A percentile compares a stretch with the other conserved stretches of the same genome.
Evolutionary conservation across 306 rosid species (phyloP).

Genomic region (Quercus variabilis): DNA sequence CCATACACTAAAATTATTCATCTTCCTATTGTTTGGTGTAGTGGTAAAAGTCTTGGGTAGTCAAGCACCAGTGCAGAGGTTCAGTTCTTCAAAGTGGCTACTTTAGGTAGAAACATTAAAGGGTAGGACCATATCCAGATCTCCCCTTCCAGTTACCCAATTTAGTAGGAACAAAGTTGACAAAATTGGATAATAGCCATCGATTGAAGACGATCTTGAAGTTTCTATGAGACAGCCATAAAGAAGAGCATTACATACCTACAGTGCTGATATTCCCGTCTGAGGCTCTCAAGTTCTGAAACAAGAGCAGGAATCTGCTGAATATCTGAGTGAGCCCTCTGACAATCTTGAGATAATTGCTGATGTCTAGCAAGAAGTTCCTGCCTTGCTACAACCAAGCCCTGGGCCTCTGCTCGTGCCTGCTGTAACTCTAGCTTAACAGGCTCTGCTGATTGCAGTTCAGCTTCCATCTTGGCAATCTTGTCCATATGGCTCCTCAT

Average conservation of each 20-base stretch:
- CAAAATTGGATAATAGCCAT: neutral
- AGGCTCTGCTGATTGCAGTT: conserved; percentile 53
- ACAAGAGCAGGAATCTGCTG: conserved; percentile 76
- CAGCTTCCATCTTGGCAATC: conserved; percentile 76
- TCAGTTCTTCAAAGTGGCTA: neutral
- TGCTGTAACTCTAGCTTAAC: conserved; percentile 71
- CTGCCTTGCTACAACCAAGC: conserved; percentile 58
- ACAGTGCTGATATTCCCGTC: conserved; percentile 93
- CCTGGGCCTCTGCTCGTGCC: conserved; percentile 70
- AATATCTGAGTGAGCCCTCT: conserved; percentile 69
- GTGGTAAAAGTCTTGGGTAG: neutral
- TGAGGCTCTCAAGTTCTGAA: conserved; percentile 67
- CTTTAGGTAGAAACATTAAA: neutral
- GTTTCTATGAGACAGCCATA: neutral
- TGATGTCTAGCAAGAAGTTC: conserved; percentile 70
- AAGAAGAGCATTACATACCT: conserved; percentile 44
- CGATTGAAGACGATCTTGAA: neutral
- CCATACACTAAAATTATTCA: neutral
- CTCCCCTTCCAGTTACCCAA: neutral
- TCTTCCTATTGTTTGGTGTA: neutral
- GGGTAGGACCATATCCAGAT: neutral
- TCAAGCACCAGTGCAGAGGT: neutral
- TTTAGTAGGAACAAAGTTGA: too few relatives aligned
- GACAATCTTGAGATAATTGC: conserved; percentile 74
- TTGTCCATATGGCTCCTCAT: conserved; percentile 51